Conservation (phyloP, 495 filamentous ascomycete genomes). For the Acidiella bohemica region DNA sequence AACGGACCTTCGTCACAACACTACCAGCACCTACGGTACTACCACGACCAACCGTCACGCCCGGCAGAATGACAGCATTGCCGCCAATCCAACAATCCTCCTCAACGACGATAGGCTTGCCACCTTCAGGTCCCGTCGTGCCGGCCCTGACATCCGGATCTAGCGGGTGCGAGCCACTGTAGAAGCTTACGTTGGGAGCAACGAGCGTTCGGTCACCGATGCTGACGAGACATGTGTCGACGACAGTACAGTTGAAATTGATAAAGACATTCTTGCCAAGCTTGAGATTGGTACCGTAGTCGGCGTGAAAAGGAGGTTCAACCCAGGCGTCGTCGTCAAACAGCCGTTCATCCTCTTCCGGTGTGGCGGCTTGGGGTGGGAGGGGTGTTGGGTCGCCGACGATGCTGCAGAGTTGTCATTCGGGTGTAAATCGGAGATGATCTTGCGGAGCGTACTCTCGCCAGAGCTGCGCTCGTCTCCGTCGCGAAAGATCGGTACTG, state of each 20-base stretch:
- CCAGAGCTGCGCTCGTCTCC: slow-evolving; percentile 53
- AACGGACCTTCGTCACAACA: slow-evolving; percentile 73
- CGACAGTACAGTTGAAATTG: slow-evolving; percentile 60
- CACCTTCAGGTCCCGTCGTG: slow-evolving; percentile 57
- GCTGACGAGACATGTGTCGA: slow-evolving; percentile 66
- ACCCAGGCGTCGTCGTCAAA: slow-evolving; percentile 52
- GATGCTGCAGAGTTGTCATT: slow-evolving; percentile 40
- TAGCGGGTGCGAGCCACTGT: slow-evolving; percentile 59
- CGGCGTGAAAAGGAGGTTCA: slow-evolving; percentile 54
- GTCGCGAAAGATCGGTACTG: slow-evolving; percentile 41
- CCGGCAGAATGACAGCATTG: slow-evolving; percentile 58
- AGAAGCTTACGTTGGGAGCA: slow-evolving; percentile 66
- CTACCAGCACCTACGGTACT: slow-evolving; percentile 71
- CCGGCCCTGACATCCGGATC: slow-evolving; percentile 64
- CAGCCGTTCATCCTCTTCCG: slow-evolving; percentile 45
- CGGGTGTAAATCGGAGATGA: slow-evolving; percentile 6
- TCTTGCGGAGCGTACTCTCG: slow-evolving; percentile 42
- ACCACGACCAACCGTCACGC: slow-evolving; percentile 69
- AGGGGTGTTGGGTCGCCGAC: slow-evolving; percentile 47
- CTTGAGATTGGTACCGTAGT: slow-evolving; percentile 64
- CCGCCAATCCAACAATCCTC: slow-evolving; percentile 89
- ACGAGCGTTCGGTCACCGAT: slow-evolving; percentile 70
- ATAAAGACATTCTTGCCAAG: slow-evolving; percentile 57
- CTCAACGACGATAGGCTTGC: slow-evolving; percentile 61
- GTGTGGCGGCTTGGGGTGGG: slow-evolving; percentile 38